Percentiles rank a stretch among this genome's conserved stretches.
Evolutionary conservation across 148 eudicot genomes (phyloP).

Genomic region (Cornus kousa): DNA sequence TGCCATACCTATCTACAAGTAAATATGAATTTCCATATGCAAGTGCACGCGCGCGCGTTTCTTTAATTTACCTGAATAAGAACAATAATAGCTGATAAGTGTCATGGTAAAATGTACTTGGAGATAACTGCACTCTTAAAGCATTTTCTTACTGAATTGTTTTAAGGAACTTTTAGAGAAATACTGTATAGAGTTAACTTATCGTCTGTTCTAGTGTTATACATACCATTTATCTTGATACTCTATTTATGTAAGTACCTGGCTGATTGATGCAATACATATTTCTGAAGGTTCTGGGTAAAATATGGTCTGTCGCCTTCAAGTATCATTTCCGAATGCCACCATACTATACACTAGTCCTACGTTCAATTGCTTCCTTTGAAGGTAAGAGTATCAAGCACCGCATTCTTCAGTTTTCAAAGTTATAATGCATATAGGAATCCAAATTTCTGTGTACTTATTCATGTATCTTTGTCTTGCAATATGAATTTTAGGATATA

Average conservation of each 20-base stretch:
- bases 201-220: neutral
- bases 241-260: neutral
- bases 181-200: neutral
- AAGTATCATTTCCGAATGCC: constrained; percentile 94
- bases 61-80: neutral
- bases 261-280: constrained; percentile 13
- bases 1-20: neutral
- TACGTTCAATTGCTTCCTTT: constrained; percentile 93
- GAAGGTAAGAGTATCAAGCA: constrained; percentile 56
- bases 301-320: constrained; percentile 81
- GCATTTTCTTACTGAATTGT: neutral
- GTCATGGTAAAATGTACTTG: neutral
- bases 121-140: neutral
- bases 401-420: neutral
- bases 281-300: constrained; percentile 74
- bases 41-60: neutral
- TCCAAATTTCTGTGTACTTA: neutral
- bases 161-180: neutral
- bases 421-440: neutral
- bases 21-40: neutral
- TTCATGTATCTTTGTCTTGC: neutral
- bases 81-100: neutral
- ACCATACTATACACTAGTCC: constrained; percentile 76
- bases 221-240: neutral
- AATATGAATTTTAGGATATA: neutral